These are phyloP conservation scores for Dioscorea dumetorum DNA, from an alignment of 106 monocot species.

Conservation along the genomic window DNA sequence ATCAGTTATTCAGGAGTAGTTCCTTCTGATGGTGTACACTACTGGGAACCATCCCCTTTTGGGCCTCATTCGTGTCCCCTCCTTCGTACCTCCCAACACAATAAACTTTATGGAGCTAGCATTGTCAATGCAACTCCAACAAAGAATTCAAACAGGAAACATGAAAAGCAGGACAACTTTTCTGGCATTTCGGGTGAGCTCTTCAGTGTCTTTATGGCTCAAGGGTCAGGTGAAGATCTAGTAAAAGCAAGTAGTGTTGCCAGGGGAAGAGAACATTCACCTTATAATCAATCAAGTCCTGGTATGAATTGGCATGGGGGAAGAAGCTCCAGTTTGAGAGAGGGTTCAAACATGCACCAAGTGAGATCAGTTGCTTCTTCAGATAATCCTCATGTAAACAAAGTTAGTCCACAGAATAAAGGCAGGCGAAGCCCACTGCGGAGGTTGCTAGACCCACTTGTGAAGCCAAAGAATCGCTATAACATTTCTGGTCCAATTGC, in stretches of 20 bases:
- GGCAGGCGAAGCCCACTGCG: constrained; percentile 47
- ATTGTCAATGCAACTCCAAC: too few species aligned
- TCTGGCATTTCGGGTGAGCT: too few species aligned
- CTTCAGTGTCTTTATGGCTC: too few species aligned
- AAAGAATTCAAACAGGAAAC: too few species aligned
- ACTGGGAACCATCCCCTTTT: constrained; percentile 5
- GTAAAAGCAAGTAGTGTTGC: constrained; percentile 2
- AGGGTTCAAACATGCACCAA: constrained; percentile 6
- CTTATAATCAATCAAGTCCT: neutral
- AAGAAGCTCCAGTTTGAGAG: constrained; percentile 45
- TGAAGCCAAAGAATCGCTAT: constrained; percentile 41
- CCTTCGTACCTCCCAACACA: constrained; percentile 1
- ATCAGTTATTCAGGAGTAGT: constrained; percentile 6
- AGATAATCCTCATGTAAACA: constrained; percentile 24
- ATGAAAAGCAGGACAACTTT: too few species aligned
- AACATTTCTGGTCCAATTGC: constrained; percentile 3
- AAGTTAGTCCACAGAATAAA: constrained; percentile 18
- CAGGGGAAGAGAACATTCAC: constrained; percentile 11
- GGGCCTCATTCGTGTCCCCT: constrained; percentile 47
- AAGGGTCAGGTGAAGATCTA: neutral
- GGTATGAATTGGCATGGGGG: constrained; percentile 9
- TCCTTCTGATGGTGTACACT: constrained; percentile 7
- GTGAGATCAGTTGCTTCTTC: constrained; percentile 4
- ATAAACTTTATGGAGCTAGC: neutral
- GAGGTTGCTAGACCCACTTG: constrained; percentile 64